phyloP scores from a whole-genome alignment of 2,329 filamentous ascomycete genomes.

The Pestalotiopsis sp. region DNA sequence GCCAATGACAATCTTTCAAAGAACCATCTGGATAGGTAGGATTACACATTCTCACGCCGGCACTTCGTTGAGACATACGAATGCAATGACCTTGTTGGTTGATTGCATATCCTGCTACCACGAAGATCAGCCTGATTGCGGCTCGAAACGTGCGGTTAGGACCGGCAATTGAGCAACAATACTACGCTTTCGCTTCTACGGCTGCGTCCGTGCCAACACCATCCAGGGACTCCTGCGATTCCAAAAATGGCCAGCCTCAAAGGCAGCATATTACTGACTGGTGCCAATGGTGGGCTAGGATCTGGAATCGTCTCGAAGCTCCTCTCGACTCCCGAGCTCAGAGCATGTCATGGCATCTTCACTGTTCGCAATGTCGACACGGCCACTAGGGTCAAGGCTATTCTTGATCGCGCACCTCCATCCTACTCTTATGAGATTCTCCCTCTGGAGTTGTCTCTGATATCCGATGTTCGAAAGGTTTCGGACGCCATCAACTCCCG shows the following conservation, averaged over 20 bases:
- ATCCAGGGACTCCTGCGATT: neutral
- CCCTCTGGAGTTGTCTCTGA: conserved; percentile 28
- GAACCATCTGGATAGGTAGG: neutral
- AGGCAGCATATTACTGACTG: conserved; percentile 39
- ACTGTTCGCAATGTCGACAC: conserved; percentile 35
- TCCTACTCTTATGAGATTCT: conserved; percentile 33
- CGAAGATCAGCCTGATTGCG: neutral
- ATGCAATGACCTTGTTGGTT: neutral
- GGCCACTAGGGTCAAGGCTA: conserved; percentile 29
- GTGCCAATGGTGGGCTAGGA: conserved; percentile 41
- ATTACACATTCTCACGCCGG: neutral
- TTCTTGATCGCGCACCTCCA: conserved; percentile 18
- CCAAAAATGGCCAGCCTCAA: neutral
- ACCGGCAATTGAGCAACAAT: neutral
- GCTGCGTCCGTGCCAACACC: neutral
- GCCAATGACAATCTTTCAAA: neutral
- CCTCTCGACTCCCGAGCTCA: conserved; percentile 29
- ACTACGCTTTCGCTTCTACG: neutral
- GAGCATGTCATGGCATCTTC: conserved; percentile 37
- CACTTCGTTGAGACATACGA: neutral
- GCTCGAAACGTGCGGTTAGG: neutral
- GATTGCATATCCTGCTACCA: neutral
- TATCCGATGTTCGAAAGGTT: conserved; percentile 20
- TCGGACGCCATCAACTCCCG: conserved; percentile 22
- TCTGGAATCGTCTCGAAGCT: conserved; percentile 35